Percentiles rank a stretch among this genome's conserved stretches.
Evolutionary conservation across 2,329 filamentous ascomycete species (phyloP).

Genomic region (Trichophyton equinum): DNA sequence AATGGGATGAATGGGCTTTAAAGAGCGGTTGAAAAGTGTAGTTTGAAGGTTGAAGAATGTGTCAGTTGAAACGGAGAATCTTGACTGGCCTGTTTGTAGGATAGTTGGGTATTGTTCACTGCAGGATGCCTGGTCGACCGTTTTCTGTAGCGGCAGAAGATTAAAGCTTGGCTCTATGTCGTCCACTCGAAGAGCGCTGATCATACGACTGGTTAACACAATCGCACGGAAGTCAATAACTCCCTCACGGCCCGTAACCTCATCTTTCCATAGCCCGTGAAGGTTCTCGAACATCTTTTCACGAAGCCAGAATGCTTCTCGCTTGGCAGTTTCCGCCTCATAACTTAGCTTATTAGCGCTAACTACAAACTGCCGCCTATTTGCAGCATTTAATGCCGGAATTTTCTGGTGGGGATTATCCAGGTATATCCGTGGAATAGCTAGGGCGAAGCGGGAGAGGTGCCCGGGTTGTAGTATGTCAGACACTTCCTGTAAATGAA

Average conservation of each 20-base stretch:
- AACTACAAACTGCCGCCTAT: conserved; percentile 87
- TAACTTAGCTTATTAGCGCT: conserved; percentile 66
- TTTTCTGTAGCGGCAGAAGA: conserved; percentile 17
- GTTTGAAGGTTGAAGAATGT: conserved; percentile 58
- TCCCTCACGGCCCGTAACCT: conserved; percentile 48
- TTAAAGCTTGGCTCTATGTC: conserved; percentile 56
- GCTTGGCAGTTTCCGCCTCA: conserved; percentile 61
- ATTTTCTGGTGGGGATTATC: conserved; percentile 66
- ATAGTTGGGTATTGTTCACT: conserved; percentile 14
- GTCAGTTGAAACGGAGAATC: conserved; percentile 42
- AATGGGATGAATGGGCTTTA: conserved; percentile 54
- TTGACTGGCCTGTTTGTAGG: conserved; percentile 32
- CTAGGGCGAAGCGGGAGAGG: conserved; percentile 61
- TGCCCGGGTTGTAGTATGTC: conserved; percentile 45
- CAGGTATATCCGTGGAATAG: conserved; percentile 62
- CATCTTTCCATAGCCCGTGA: conserved; percentile 57
- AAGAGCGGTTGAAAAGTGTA: conserved; percentile 61
- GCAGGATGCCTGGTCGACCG: conserved; percentile 12
- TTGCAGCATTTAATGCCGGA: conserved; percentile 64
- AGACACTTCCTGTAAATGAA: conserved; percentile 22
- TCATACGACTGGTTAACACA: conserved; percentile 62
- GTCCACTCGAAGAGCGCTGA: conserved; percentile 69
- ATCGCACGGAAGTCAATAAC: conserved; percentile 65
- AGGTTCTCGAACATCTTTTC: conserved; percentile 64
- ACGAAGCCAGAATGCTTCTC: conserved; percentile 86